Evolutionary conservation across 805 yeast genomes (phyloP).

Genomic region (Wickerhamomyces tratensis): DNA sequence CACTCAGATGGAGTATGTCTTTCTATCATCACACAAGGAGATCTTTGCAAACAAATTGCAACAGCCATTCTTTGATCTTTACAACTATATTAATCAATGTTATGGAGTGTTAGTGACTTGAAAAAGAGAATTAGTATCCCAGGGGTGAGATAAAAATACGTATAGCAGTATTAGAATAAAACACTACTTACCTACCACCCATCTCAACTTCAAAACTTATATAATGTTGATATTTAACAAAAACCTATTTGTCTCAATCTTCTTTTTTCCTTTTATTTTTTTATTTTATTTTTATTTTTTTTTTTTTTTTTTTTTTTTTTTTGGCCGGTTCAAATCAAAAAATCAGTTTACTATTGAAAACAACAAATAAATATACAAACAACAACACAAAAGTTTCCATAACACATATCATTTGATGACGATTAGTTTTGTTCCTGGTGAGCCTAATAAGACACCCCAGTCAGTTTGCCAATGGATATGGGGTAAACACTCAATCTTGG

Average conservation of each 20-base stretch:
- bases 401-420: slow-evolving; percentile 30
- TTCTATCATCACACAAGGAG: slow-evolving; percentile 90
- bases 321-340: too few species aligned
- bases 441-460: slow-evolving; percentile 51
- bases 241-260: too few species aligned
- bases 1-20: slow-evolving; percentile 88
- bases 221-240: too few species aligned
- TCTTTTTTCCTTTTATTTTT: too few species aligned
- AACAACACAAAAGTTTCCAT: background rate
- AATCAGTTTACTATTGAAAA: too few species aligned
- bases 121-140: too few species aligned
- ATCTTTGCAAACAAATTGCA: slow-evolving; percentile 89
- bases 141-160: too few species aligned
- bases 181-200: slow-evolving; percentile 43
- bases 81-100: slow-evolving; percentile 42
- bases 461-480: slow-evolving; percentile 53
- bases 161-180: too few species aligned
- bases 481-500: slow-evolving; percentile 54
- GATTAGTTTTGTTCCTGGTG: slow-evolving; percentile 74
- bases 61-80: slow-evolving; percentile 92
- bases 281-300: too few species aligned
- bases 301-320: too few species aligned
- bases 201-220: slow-evolving; percentile 15
- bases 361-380: too few species aligned
- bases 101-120: background rate